These are phyloP conservation scores for Cucurbita pepo DNA, from an alignment of 306 rosid genomes.

Conservation along the genomic window DNA sequence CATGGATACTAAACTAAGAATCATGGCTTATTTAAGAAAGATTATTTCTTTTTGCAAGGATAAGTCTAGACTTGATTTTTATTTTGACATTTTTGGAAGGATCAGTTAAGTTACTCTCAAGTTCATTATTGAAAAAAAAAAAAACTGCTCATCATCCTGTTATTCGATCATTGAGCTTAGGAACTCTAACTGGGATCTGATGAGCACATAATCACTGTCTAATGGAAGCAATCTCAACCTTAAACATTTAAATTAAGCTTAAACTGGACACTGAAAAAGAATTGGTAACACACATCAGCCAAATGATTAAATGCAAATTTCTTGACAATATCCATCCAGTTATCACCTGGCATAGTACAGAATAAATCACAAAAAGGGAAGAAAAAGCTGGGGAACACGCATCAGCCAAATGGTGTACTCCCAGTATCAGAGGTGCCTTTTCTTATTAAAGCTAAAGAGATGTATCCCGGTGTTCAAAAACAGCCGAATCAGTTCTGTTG, in stretches of 20 bases:
- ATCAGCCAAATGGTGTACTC: constrained; percentile 22
- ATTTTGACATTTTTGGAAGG: too few relatives aligned
- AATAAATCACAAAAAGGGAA: background rate
- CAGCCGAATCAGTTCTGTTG: constrained; percentile 17
- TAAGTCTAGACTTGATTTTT: too few relatives aligned
- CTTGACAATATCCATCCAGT: background rate
- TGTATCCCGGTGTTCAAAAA: constrained; percentile 23
- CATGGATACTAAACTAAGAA: constrained; percentile 25
- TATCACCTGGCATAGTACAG: constrained; percentile 6
- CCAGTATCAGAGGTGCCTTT: constrained; percentile 19
- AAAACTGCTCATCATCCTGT: too few relatives aligned
- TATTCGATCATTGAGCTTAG: too few relatives aligned
- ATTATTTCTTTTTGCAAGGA: too few relatives aligned
- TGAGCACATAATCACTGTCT: too few relatives aligned
- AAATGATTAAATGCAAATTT: background rate
- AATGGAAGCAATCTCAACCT: too few relatives aligned
- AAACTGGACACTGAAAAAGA: background rate
- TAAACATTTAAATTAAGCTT: background rate
- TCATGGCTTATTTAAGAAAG: too few relatives aligned
- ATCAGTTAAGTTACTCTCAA: too few relatives aligned
- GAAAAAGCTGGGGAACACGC: constrained; percentile 7
- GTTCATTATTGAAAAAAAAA: too few relatives aligned
- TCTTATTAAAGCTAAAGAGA: constrained; percentile 38
- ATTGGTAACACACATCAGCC: background rate
- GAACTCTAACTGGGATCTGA: too few relatives aligned